A percentile compares a stretch with the other conserved stretches of the same genome.
phyloP scores from a whole-genome alignment of 257 asterid species.

The Solanum sejunctum region DNA sequence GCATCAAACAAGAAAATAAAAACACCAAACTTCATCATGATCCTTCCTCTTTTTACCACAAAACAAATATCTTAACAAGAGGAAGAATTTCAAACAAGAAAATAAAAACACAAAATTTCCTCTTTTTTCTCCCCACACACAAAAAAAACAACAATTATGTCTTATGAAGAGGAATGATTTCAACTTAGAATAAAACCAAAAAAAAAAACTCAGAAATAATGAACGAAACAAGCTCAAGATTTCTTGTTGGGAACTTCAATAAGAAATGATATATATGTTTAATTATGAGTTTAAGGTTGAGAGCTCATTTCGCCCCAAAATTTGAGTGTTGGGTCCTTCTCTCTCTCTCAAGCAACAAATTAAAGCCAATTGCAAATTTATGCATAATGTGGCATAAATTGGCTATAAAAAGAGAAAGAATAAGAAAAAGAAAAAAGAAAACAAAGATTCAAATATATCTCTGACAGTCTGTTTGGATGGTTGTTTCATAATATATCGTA shows the following conservation, averaged over 20 bases:
- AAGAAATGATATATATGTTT: background rate
- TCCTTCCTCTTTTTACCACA: background rate
- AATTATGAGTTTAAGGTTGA: conserved; percentile 5
- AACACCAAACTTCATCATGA: background rate
- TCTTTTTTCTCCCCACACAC: background rate
- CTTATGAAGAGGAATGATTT: background rate
- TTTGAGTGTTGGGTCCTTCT: background rate
- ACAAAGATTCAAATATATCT: background rate
- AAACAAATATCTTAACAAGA: background rate
- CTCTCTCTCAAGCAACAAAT: background rate
- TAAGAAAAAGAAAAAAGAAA: background rate
- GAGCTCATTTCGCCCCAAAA: background rate
- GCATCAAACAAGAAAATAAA: background rate
- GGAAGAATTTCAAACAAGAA: background rate
- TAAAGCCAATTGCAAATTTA: background rate
- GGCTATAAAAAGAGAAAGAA: background rate
- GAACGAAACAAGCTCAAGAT: background rate
- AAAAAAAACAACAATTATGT: background rate
- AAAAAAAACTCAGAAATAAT: background rate
- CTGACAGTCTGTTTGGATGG: background rate
- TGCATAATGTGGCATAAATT: background rate
- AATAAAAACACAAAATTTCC: background rate
- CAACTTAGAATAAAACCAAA: background rate
- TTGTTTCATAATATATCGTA: background rate
- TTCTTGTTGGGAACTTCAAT: background rate